A percentile compares a stretch with the other conserved stretches of the same genome.
These are phyloP conservation scores for Gamarada debralockiae DNA, from an alignment of 495 filamentous ascomycete species.

Conservation along the genomic window DNA sequence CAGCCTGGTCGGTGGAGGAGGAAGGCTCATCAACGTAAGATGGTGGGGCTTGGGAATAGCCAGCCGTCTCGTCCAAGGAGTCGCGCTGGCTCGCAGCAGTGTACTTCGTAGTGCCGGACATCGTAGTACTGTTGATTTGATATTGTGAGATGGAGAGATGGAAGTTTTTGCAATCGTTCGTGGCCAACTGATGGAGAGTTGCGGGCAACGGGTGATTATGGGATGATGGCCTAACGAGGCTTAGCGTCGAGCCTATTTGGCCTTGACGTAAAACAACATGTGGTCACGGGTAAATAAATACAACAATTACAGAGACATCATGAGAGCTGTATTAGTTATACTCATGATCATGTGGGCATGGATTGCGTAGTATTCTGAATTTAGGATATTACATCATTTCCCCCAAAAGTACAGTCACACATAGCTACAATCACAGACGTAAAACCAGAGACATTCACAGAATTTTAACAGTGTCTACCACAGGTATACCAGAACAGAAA, in stretches of 20 bases:
- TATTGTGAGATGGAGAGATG: background rate
- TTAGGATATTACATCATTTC: too few species aligned
- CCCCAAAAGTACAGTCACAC: too few species aligned
- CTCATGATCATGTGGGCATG: too few species aligned
- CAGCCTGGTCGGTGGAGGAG: constrained; percentile 36
- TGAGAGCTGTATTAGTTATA: too few species aligned
- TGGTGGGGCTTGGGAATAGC: constrained; percentile 82
- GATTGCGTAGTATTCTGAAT: too few species aligned
- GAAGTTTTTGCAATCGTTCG: background rate
- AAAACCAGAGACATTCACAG: background rate
- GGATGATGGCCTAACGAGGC: background rate
- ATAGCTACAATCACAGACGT: background rate
- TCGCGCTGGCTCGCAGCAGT: constrained; percentile 68
- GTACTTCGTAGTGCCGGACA: constrained; percentile 70
- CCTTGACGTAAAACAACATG: background rate
- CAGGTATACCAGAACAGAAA: constrained; percentile 18
- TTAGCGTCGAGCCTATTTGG: background rate
- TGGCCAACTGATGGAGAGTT: background rate
- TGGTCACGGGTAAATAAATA: background rate
- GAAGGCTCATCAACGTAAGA: constrained; percentile 61
- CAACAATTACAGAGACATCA: too few species aligned
- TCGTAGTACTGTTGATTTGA: constrained; percentile 23
- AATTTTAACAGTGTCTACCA: constrained; percentile 10
- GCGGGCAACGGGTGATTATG: background rate
- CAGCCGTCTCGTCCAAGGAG: constrained; percentile 52